Conservation (phyloP, 495 filamentous ascomycete species). For the Penicillium egyptiacum region DNA sequence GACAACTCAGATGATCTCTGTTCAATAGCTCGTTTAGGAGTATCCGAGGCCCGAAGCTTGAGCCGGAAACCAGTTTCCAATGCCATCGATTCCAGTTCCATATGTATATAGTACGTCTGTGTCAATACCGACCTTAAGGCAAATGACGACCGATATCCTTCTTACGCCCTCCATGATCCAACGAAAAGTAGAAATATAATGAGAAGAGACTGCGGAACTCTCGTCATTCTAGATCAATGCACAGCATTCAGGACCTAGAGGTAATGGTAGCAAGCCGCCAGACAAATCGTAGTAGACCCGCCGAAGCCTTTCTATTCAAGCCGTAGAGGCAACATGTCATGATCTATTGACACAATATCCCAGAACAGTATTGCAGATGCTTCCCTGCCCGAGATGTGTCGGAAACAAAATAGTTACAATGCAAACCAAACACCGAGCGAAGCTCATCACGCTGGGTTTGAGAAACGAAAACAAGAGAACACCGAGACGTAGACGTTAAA, state of each 20-base stretch:
- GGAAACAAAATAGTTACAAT: conserved; percentile 1
- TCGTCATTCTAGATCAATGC: background rate
- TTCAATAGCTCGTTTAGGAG: too few species aligned
- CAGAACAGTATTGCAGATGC: background rate
- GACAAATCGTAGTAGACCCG: background rate
- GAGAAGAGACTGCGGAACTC: too few species aligned
- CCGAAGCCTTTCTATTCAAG: conserved; percentile 3
- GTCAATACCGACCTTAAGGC: background rate
- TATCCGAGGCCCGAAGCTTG: too few species aligned
- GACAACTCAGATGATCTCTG: too few species aligned
- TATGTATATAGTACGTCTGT: background rate
- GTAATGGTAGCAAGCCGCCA: background rate
- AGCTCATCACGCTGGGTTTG: conserved; percentile 1
- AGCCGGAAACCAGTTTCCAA: too few species aligned
- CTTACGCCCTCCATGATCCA: background rate
- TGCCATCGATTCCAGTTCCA: too few species aligned
- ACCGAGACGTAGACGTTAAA: background rate
- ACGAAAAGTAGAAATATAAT: background rate
- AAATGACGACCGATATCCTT: background rate
- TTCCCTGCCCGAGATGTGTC: background rate
- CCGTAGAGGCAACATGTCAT: conserved; percentile 8
- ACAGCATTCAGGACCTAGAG: background rate
- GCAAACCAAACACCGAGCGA: conserved; percentile 9
- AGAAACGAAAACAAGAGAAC: background rate
- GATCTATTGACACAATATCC: conserved; percentile 6